Conservation (phyloP, 768 basidiomycete species). For the Amanita exitialis region DNA sequence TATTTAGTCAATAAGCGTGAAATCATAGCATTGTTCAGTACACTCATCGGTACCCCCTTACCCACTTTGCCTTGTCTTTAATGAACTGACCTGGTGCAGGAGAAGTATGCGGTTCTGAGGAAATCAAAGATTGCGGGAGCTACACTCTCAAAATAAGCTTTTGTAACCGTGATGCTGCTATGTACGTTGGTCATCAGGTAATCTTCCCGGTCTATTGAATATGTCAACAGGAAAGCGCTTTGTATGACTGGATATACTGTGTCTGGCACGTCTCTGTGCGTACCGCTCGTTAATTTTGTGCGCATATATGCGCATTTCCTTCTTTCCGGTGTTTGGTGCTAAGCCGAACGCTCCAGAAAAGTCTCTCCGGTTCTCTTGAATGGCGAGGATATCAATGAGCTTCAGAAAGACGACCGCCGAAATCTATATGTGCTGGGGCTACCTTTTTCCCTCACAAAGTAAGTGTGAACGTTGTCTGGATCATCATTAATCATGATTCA, state of each 20-base stretch:
- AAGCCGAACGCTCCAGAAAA: conserved; percentile 18
- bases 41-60: conserved; percentile 37
- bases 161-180: conserved; percentile 37
- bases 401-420: conserved; percentile 40
- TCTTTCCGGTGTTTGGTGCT: background rate
- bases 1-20: conserved; percentile 22
- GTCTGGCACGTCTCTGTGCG: conserved; percentile 46
- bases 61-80: too few relatives aligned
- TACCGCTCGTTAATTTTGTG: conserved; percentile 8
- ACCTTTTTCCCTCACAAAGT: conserved; percentile 78
- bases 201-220: conserved; percentile 2
- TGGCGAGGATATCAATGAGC: conserved; percentile 12
- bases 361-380: conserved; percentile 23
- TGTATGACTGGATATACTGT: conserved; percentile 57
- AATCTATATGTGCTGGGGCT: conserved; percentile 82
- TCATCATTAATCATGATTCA: background rate
- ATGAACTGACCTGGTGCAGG: conserved; percentile 22
- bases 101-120: conserved; percentile 37
- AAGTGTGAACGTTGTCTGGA: conserved; percentile 10
- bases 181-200: conserved; percentile 25
- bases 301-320: conserved; percentile 12
- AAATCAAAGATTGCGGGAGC: conserved; percentile 26
- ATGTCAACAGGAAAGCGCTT: conserved; percentile 43
- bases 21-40: conserved; percentile 45
- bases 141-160: conserved; percentile 44